Evolutionary conservation across 106 monocot genomes (phyloP), one percentile per base, ranked within the genome.

Genomic region (Dendrobium huoshanense): DNA sequence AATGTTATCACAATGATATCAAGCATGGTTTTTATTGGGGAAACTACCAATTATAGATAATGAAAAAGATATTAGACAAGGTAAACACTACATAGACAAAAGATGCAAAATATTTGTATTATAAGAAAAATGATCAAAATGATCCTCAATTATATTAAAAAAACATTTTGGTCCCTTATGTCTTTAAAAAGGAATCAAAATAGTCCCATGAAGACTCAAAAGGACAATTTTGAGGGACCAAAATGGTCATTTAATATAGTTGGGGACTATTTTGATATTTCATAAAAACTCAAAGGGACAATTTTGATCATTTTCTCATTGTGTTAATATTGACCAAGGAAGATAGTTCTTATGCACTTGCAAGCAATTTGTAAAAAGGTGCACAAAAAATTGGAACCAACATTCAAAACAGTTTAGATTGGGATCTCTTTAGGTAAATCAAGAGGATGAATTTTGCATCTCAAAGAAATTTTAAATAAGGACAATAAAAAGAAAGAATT

Each of bases 391-490:
- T 1, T 13, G 51, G 51, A 51, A 51, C 51, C 24, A 22, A 64
- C 64, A 64, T 24, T 64, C 64, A 64, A 64, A 22, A 64, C 51
- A 64, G 64, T 22, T 64, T 64, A 5, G 5, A 64, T 64, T 64
- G 25, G 64, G 13, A 25, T 64, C 64, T 64, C 25, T 20, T 25
- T 15, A 24, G 64, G 13, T 13, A n/a, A 51, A 64, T 24, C 64
- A 64, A 2, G 9, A 22, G 64, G 64, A 64, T 8, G 24, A 64
- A 64, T 8, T 5, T 8, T 24, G 24, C 22, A 64, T 64, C 24
- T 24, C 64, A 64, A 64, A 64, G 64, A 64, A 64, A 64, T 64
- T 64, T 64, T 25, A 64, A 64, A 64, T 64, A 24, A 64, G 8
- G 22, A 64, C 24, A 24, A n/a, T 64, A 64, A 64, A 24, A 64